Base-by-base conservation (phyloP, 2,329 filamentous ascomycete genomes). In the Penicillium sp. region DNA sequence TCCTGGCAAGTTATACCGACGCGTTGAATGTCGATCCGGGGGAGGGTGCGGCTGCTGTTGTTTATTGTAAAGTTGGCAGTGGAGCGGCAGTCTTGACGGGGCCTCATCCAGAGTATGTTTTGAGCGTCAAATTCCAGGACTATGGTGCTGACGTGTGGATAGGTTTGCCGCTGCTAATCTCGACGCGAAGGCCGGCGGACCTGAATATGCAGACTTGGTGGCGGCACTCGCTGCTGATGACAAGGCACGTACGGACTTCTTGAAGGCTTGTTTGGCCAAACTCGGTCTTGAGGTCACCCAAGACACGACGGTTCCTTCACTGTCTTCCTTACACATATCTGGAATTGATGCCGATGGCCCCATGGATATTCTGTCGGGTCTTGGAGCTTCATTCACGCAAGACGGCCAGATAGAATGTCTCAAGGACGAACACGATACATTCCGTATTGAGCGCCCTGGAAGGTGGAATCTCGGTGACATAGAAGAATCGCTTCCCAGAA, bases 141-240 rank as follows among this genome's bases (percentile, higher is more conserved):
- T 46, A 11, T 30, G 36, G 43, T 16, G 54, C 58, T 52, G 41
- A 55, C 49, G 43, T 65, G 13, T 13, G 55, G 66, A 55, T 9
- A 95, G 90, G 67, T 97, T 97, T 65, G 85, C 90, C 3, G 81
- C 88, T 1, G 80, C 77, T 37, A 95, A 95, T 62, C 78, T 97
- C 6, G 79, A 84, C 53, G 81, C 79, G 6, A 82, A 86, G 4
- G 79, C 84, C 6, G 78, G 80, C 9, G 74, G 87, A 0, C 82
- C 86, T 0, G 80, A 80, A 0, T 97, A 95, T 65, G 77, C 80
- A 13, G 76, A 83, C 3, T 71, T 95, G 12, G 81, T 95, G 31
- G 77, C 84, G 14, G 77, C 77, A 11, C 75, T 99, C 22, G 74
- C 79, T 11, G 78, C 77, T 6, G 84, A 89, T 53, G 88, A 97